These are phyloP conservation scores for Brassica hybrid DNA, from an alignment of 441 rosid genomes.

Conservation along the genomic window DNA sequence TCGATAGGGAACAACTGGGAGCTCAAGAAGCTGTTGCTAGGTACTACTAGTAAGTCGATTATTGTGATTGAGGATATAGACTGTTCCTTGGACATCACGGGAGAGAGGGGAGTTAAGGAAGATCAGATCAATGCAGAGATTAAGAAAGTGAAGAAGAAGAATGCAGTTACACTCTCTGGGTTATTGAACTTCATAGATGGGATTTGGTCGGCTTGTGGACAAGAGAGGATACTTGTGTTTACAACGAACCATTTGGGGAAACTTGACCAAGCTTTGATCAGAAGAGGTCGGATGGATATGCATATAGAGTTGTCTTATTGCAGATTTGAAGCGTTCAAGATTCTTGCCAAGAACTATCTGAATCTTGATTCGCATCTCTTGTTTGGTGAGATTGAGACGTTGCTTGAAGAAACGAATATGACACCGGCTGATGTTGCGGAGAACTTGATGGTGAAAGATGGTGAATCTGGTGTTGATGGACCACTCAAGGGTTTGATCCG, in stretches of 20 bases:
- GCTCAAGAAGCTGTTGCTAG: slow-evolving; percentile 51
- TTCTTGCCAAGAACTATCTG: slow-evolving; percentile 53
- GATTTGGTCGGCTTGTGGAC: slow-evolving; percentile 55
- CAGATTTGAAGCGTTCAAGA: slow-evolving; percentile 48
- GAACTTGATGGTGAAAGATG: slow-evolving; percentile 52
- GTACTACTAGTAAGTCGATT: slow-evolving; percentile 48
- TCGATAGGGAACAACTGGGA: slow-evolving; percentile 49
- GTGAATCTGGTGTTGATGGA: slow-evolving; percentile 30
- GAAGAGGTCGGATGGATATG: slow-evolving; percentile 60
- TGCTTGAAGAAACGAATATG: slow-evolving; percentile 39
- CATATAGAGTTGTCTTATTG: slow-evolving; percentile 53
- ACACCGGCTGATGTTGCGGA: slow-evolving; percentile 56
- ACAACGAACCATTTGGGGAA: slow-evolving; percentile 55
- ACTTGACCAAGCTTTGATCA: slow-evolving; percentile 52
- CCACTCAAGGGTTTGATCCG: slow-evolving; percentile 46
- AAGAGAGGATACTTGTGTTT: slow-evolving; percentile 54
- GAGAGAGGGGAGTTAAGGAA: slow-evolving; percentile 39
- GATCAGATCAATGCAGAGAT: not conserved
- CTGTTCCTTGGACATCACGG: slow-evolving; percentile 58
- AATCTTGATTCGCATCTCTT: slow-evolving; percentile 46
- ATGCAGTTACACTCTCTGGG: slow-evolving; percentile 9
- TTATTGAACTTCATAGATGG: slow-evolving; percentile 35
- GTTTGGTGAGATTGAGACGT: slow-evolving; percentile 42
- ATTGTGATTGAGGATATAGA: slow-evolving; percentile 68
- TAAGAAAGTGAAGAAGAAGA: not conserved